Base-by-base conservation (phyloP, 257 asterid species). In the Eucommia ulmoides region DNA sequence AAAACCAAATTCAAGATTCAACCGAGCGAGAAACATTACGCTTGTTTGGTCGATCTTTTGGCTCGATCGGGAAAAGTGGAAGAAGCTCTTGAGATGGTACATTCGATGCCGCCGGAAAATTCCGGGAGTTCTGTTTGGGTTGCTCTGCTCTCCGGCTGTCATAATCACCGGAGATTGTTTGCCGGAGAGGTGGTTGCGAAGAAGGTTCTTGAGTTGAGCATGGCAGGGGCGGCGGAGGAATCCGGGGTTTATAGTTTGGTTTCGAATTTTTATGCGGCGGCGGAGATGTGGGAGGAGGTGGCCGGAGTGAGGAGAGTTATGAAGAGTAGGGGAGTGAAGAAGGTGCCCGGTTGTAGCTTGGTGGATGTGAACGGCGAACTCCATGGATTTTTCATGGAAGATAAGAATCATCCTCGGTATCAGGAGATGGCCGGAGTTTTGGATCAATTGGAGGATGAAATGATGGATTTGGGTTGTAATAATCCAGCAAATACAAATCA, bases 261-360 rank as follows among this genome's bases (percentile, higher is more conserved):
- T 59, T 68, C 67, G 22, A 68, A 68, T 63, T 60, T 61, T 22
- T 64, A 54, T 52, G 75, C 71, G 11, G 57, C 54, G 22, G 41
- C 50, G 11, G 70, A 67, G 22, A 59, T 60, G 50, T 68, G 70
- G 61, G 60, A 51, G 33, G 61, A 63, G 46, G 70, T 58, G 15
- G 59, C 64, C 1, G 41, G 41, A 50, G 24, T 53, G 48, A 63
- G 64, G 65, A 51, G 55, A 42, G n/a, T 62, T 23, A 67, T 67
- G 68, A 59, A 55, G 48, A 47, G 24, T 41, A 68, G 41, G 20
- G 70, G 70, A 8, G 49, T 63, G 14, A 45, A 33, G 51, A 68
- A 63, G 54, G 59, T 50, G 18, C 70, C 64, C 47, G 71, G 71
- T 3, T 54, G 60, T 41, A 63, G 71, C 48, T 69, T 64, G 71